Evolutionary conservation across 108 stramenopile genomes (phyloP).

Genomic region (Cyclotella atomus): DNA sequence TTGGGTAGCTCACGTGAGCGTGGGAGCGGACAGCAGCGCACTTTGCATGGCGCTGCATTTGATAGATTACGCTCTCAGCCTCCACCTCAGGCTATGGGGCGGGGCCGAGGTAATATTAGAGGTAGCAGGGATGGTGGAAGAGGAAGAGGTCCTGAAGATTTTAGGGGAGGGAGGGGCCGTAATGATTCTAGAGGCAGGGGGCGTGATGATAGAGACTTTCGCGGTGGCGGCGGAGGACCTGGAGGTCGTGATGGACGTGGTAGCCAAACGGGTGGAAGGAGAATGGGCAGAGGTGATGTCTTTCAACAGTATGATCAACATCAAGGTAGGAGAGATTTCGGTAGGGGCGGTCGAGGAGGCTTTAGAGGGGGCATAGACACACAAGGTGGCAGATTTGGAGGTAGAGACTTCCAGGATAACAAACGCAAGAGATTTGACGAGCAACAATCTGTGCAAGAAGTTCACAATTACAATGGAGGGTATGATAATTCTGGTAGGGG

Average conservation of each 20-base stretch:
- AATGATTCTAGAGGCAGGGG: no score
- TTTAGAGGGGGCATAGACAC: slow-evolving; percentile 20
- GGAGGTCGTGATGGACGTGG: slow-evolving; percentile 9
- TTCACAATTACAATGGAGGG: background rate
- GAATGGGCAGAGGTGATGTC: background rate
- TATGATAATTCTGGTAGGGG: background rate
- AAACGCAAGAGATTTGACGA: slow-evolving; percentile 1
- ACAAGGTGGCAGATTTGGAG: slow-evolving; percentile 18
- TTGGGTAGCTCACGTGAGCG: slow-evolving; percentile 76
- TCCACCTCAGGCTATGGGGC: slow-evolving; percentile 1
- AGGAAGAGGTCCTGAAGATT: slow-evolving; percentile 8
- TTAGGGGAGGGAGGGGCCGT: slow-evolving; percentile 14
- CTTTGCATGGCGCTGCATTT: slow-evolving; percentile 30
- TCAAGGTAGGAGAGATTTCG: slow-evolving; percentile 28
- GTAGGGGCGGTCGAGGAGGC: slow-evolving; percentile 22
- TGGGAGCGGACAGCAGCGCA: no score
- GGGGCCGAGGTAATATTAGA: background rate
- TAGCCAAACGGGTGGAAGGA: background rate
- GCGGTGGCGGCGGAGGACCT: slow-evolving; percentile 10
- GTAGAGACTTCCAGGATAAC: background rate
- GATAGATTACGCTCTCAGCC: slow-evolving; percentile 28
- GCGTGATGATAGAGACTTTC: no score
- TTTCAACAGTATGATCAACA: slow-evolving; percentile 11
- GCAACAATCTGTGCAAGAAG: background rate
- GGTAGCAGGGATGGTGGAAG: background rate